Base-by-base conservation (phyloP, 1,139 yeast species). In the Blastobotrys malaysiensis region DNA sequence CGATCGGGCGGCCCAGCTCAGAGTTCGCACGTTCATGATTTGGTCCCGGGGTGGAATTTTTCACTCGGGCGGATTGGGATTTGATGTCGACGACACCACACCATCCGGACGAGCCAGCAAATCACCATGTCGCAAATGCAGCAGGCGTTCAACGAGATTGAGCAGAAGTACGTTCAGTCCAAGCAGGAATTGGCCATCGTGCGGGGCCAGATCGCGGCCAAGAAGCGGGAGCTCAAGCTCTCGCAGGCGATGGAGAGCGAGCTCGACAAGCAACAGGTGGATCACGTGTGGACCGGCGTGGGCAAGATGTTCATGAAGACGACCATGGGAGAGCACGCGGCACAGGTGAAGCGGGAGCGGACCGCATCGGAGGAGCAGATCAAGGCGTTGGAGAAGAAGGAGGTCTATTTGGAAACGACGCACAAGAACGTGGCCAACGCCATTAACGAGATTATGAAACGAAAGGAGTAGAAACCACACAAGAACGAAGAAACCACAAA, bases 221-320 rank as follows among this genome's bases (percentile, higher is more conserved):
- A 81, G 26, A 75, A 78, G 54, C 81, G 88, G 57, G 84, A 83
- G 63, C 76, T 82, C 61, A 76, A 75, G 61, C 69, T 86, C 49
- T 78, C 84, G 36, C 77, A 79, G 20, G 74, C 81, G 48, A 84
- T 95, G 9, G 73, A 77, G 36, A 64, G 75, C 46, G 84, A 84
- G 60, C 73, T 88, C 56, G 74, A 73, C 46, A 76, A 81, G 52
- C 67, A 70, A 21, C 70, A 70, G 2, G 64, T 66, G 4, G 68
- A 70, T 19, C 67, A 69, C 1, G 91, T 90, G 4, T 90, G 96
- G 95, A 83, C 88, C 66, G 89, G 96, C 1, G 80, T 88, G 27
- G 97, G 97, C 20, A 86, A 86, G 70, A 81, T 89, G 58, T 72
- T 72, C 55, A 51, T 69, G 54, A 55, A 62, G 19, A 70, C 71